Conservation (phyloP, 1,284 basidiomycete species). For the Malassezia equina region DNA sequence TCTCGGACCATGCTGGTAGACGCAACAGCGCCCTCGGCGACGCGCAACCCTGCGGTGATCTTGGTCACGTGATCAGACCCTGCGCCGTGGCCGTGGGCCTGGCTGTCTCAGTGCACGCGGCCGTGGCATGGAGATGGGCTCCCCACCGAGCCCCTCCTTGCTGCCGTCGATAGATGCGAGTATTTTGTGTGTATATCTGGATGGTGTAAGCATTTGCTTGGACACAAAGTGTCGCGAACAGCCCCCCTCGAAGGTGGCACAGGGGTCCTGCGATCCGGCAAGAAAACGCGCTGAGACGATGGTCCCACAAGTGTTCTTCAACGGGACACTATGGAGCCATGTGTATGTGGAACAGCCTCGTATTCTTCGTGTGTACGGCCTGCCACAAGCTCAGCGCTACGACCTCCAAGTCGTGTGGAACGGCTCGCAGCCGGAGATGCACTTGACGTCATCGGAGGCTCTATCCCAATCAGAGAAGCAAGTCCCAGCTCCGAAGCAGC, state of each 20-base stretch:
- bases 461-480: background rate
- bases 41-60: constrained; percentile 11
- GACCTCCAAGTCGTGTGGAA: background rate
- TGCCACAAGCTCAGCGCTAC: background rate
- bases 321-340: background rate
- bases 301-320: background rate
- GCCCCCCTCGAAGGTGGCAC: background rate
- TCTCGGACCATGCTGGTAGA: constrained; percentile 16
- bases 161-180: background rate
- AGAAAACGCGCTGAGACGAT: background rate
- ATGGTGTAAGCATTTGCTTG: background rate
- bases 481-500: background rate
- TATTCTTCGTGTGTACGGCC: background rate
- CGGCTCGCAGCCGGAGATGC: background rate
- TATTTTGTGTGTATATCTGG: background rate
- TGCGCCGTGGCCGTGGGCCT: background rate
- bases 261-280: background rate
- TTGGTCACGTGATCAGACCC: constrained; percentile 6
- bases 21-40: constrained; percentile 3
- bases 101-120: background rate
- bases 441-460: background rate
- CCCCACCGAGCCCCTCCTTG: background rate
- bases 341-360: background rate
- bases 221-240: background rate
- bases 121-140: background rate